Percentiles rank a stretch among this genome's conserved stretches.
phyloP scores from a whole-genome alignment of 768 basidiomycete species.

The Cyclocybe aegerita region DNA sequence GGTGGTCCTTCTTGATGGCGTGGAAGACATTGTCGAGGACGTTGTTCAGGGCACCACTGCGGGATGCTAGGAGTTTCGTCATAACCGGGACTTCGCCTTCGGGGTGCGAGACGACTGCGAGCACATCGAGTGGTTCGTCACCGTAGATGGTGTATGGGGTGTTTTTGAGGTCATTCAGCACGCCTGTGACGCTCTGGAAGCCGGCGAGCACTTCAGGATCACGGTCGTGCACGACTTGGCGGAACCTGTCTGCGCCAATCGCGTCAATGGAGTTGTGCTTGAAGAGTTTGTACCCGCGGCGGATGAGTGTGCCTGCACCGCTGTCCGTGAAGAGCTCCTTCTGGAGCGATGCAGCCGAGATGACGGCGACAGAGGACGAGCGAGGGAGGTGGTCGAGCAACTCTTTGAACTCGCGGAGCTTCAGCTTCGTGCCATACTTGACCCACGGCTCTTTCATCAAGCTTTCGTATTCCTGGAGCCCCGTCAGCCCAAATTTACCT shows the following conservation, averaged over 20 bases:
- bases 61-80: constrained; percentile 88
- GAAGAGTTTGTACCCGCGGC: constrained; percentile 97
- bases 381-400: constrained; percentile 97
- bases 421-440: constrained; percentile 98
- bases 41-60: constrained; percentile 87
- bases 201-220: constrained; percentile 90
- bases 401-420: constrained; percentile 98
- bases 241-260: constrained; percentile 91
- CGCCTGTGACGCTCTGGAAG: constrained; percentile 81
- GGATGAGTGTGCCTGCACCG: constrained; percentile 97
- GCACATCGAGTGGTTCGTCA: constrained; percentile 95
- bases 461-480: constrained; percentile 81
- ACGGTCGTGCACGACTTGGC: constrained; percentile 92
- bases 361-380: constrained; percentile 97
- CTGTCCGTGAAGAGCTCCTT: constrained; percentile 99
- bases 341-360: constrained; percentile 88
- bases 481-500: neutral
- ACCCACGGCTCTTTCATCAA: constrained; percentile 99
- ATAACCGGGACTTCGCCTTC: constrained; percentile 86
- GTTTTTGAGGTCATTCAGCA: constrained; percentile 78
- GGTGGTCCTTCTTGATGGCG: constrained; percentile 94
- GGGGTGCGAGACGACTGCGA: constrained; percentile 93
- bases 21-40: constrained; percentile 98
- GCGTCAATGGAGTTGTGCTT: constrained; percentile 79
- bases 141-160: constrained; percentile 93